Evolutionary conservation across 1,284 basidiomycete genomes (phyloP).

Genomic region (Moesziomyces antarcticus): DNA sequence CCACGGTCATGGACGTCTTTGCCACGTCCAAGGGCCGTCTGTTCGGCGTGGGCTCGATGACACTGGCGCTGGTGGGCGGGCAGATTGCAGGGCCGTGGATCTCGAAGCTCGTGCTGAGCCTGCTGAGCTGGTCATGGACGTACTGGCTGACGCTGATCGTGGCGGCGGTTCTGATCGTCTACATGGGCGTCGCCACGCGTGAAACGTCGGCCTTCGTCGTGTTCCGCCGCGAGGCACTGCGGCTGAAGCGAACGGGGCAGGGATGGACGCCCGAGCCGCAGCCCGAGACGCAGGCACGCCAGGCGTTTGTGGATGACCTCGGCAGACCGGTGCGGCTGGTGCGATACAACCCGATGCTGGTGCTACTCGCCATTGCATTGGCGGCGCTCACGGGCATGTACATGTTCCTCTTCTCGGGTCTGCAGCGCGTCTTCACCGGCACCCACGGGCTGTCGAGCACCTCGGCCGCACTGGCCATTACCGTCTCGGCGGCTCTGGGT

Average conservation of each 20-base stretch:
- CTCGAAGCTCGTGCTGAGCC: conserved; percentile 26
- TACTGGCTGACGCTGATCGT: conserved; percentile 49
- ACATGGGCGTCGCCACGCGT: conserved; percentile 23
- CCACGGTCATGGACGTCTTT: conserved; percentile 44
- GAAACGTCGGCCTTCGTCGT: conserved; percentile 37
- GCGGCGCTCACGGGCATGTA: conserved; percentile 29
- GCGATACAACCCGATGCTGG: conserved; percentile 25
- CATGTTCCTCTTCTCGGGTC: conserved; percentile 29
- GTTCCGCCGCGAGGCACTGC: conserved; percentile 36
- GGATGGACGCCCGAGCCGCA: conserved; percentile 52
- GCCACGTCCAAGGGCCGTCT: conserved; percentile 29
- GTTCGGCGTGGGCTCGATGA: conserved; percentile 20
- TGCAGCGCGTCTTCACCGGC: conserved; percentile 22
- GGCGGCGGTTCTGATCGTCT: conserved; percentile 32
- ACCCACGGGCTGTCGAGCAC: conserved; percentile 18
- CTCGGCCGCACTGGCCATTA: conserved; percentile 16
- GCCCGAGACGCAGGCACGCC: conserved; percentile 5
- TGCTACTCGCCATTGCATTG: conserved; percentile 12
- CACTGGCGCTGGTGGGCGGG: conserved; percentile 15
- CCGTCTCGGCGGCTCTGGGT: conserved; percentile 22
- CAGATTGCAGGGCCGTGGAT: conserved; percentile 53
- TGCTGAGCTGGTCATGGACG: conserved; percentile 45
- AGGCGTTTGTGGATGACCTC: conserved; percentile 25
- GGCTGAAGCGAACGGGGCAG: conserved; percentile 17
- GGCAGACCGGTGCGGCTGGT: conserved; percentile 28